Conservation (phyloP, 2,329 filamentous ascomycete species). For the Beauveria pseudobassiana region DNA sequence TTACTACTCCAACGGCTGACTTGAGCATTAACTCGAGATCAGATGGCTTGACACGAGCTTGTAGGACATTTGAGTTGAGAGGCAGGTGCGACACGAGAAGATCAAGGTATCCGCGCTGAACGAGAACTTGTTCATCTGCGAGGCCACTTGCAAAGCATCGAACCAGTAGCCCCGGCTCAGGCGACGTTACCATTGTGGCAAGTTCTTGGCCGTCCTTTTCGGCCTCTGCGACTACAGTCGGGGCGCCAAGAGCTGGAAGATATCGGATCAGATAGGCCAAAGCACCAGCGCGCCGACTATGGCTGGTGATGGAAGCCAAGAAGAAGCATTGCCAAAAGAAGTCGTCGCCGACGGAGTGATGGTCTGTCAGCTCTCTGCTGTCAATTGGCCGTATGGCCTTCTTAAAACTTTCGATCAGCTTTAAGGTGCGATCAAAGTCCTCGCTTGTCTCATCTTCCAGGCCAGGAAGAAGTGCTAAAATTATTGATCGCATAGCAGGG, state of each 20-base stretch:
- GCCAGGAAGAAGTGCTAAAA: conserved; percentile 82
- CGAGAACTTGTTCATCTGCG: conserved; percentile 77
- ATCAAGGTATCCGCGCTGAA: conserved; percentile 91
- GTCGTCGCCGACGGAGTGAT: conserved; percentile 59
- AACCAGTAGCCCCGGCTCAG: conserved; percentile 84
- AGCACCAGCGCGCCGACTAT: conserved; percentile 75
- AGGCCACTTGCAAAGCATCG: conserved; percentile 89
- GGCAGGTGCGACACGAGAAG: conserved; percentile 85
- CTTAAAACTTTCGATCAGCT: conserved; percentile 72
- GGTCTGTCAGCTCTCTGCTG: conserved; percentile 42
- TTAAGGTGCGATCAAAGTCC: conserved; percentile 84
- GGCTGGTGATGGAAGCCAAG: conserved; percentile 82
- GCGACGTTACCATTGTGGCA: conserved; percentile 65
- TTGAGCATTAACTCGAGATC: conserved; percentile 78
- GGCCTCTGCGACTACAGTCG: conserved; percentile 11
- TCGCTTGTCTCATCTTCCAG: conserved; percentile 95
- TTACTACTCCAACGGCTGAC: conserved; percentile 80
- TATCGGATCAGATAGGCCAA: conserved; percentile 77
- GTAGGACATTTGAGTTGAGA: conserved; percentile 72
- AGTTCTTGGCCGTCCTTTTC: conserved; percentile 34
- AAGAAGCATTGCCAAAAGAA: conserved; percentile 99
- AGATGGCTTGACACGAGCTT: conserved; percentile 60
- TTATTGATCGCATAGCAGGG: conserved; percentile 82
- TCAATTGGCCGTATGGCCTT: conserved; percentile 50
- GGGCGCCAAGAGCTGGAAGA: conserved; percentile 47